Conservation (phyloP, 805 yeast species). For the Hanseniaspora meyeri region DNA sequence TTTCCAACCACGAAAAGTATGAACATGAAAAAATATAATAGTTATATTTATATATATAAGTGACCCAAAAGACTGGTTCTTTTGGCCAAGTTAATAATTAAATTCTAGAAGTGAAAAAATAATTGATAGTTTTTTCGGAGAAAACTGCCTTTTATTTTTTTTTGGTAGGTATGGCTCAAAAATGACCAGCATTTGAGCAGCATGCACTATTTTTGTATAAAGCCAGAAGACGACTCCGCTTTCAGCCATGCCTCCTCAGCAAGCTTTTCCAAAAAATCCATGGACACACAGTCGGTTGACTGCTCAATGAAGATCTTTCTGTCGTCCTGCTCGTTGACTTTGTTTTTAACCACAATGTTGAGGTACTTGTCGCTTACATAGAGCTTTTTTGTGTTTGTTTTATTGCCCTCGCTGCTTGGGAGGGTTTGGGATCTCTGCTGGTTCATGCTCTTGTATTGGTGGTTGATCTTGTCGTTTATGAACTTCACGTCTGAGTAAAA, state of each 20-base stretch:
- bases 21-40: neutral
- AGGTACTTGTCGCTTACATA: neutral
- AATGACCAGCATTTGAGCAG: no score
- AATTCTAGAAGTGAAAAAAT: no score
- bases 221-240: neutral
- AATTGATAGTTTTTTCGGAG: no score
- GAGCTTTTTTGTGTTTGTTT: neutral
- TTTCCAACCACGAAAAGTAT: conserved; percentile 8
- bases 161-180: no score
- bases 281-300: neutral
- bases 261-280: neutral
- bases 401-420: neutral
- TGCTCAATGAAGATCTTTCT: neutral
- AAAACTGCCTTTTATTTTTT: no score
- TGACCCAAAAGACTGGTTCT: neutral
- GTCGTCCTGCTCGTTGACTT: neutral
- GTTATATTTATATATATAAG: neutral
- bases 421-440: neutral
- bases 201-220: neutral
- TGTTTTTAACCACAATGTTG: neutral
- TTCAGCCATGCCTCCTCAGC: neutral
- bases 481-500: conserved; percentile 10
- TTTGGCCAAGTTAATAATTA: no score
- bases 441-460: conserved; percentile 3
- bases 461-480: conserved; percentile 9